A percentile compares a stretch with the other conserved stretches of the same genome.
Evolutionary conservation across 1,139 yeast species (phyloP).

Genomic region (Diutina mesorugosa): DNA sequence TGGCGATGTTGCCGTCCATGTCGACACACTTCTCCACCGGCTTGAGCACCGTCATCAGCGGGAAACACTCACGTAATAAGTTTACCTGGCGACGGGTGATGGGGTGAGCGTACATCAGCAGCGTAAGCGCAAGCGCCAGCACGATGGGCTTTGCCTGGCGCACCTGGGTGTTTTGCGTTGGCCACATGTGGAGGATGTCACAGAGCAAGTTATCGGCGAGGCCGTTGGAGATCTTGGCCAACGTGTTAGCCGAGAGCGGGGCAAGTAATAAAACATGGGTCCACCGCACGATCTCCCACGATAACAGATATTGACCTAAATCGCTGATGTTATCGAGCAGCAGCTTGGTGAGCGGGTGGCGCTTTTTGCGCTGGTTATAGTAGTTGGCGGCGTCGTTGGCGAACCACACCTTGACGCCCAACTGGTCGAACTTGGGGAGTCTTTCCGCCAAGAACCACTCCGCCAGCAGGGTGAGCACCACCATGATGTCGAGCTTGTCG

Average conservation of each 20-base stretch:
- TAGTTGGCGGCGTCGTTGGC: constrained; percentile 14
- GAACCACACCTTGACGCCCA: constrained; percentile 19
- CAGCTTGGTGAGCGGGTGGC: background rate
- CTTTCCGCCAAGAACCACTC: constrained; percentile 16
- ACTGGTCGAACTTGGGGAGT: constrained; percentile 12
- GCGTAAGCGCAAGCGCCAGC: constrained; percentile 17
- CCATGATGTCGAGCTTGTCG: constrained; percentile 15
- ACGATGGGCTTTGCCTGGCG: constrained; percentile 14
- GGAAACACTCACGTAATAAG: constrained; percentile 14
- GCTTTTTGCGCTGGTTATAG: constrained; percentile 8
- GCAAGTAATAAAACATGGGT: constrained; percentile 21
- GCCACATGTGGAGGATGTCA: constrained; percentile 17
- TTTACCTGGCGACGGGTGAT: constrained; percentile 15
- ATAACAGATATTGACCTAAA: constrained; percentile 10
- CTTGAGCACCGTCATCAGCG: constrained; percentile 15
- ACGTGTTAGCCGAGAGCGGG: constrained; percentile 17
- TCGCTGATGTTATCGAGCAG: constrained; percentile 1
- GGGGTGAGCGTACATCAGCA: constrained; percentile 19
- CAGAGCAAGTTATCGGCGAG: constrained; percentile 16
- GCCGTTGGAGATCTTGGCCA: constrained; percentile 18
- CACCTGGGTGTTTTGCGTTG: constrained; percentile 7
- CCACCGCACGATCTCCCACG: constrained; percentile 16
- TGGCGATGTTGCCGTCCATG: constrained; percentile 18
- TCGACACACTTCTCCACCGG: constrained; percentile 20
- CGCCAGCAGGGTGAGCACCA: constrained; percentile 16